Percentiles rank a stretch among this genome's conserved stretches.
Conservation (phyloP, 805 yeast species). For the Pichia sporocuriosa region DNA sequence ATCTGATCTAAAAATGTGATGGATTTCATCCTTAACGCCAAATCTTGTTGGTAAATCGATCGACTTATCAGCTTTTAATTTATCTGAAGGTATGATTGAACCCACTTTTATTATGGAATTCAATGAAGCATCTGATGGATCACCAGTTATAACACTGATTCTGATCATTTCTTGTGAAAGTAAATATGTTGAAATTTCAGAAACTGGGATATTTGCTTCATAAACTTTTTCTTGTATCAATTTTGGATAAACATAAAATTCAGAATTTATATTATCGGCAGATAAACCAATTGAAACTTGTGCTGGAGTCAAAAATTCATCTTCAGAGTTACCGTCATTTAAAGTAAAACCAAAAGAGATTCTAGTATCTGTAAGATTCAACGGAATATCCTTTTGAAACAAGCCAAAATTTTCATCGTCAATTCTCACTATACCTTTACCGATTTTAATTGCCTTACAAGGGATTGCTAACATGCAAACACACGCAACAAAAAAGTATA, state of each 20-base stretch:
- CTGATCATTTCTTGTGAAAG: constrained; percentile 16
- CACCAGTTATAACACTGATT: constrained; percentile 26
- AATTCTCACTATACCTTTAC: constrained; percentile 14
- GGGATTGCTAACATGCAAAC: neutral
- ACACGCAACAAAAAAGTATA: neutral
- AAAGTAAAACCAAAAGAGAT: constrained; percentile 18
- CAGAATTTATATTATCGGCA: constrained; percentile 8
- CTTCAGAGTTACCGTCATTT: constrained; percentile 1
- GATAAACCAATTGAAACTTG: constrained; percentile 25
- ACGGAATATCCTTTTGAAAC: constrained; percentile 5
- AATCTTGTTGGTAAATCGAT: constrained; percentile 29
- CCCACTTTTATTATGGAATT: constrained; percentile 18
- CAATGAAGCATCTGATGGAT: constrained; percentile 12
- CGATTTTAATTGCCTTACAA: constrained; percentile 9
- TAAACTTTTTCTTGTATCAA: constrained; percentile 9
- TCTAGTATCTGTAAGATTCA: constrained; percentile 15
- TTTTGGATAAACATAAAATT: constrained; percentile 22
- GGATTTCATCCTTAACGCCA: constrained; percentile 53
- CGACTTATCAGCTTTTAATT: constrained; percentile 10
- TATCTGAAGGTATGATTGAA: constrained; percentile 15
- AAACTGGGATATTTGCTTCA: constrained; percentile 13
- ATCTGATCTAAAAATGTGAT: constrained; percentile 52
- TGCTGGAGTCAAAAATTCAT: constrained; percentile 13
- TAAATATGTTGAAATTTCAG: constrained; percentile 21
- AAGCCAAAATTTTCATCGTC: constrained; percentile 13